Evolutionary conservation across 106 monocot genomes (phyloP).

Genomic region (Platanthera guangdongensis): DNA sequence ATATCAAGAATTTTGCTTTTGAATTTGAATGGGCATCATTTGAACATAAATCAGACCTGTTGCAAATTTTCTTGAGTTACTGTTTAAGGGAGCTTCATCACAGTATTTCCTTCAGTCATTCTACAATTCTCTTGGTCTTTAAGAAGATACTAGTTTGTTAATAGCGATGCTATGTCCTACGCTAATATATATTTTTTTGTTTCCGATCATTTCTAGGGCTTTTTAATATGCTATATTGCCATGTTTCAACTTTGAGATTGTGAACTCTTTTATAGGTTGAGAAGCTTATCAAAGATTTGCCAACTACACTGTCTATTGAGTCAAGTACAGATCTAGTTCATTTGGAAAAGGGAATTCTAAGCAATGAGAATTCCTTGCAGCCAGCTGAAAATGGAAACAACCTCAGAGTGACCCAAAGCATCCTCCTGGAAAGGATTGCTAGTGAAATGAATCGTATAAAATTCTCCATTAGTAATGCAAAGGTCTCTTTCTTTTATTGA

Average conservation of each 20-base stretch:
- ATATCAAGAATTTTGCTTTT: not conserved
- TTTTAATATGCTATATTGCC: not conserved
- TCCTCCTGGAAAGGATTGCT: slow-evolving; percentile 91
- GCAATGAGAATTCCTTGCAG: slow-evolving; percentile 24
- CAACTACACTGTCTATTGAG: slow-evolving; percentile 43
- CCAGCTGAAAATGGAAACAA: slow-evolving; percentile 41
- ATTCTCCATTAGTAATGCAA: slow-evolving; percentile 69
- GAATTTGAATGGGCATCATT: not conserved
- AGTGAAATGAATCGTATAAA: slow-evolving; percentile 97
- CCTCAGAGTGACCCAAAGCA: slow-evolving; percentile 74
- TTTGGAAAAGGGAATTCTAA: slow-evolving; percentile 24
- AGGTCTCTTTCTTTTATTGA: slow-evolving; percentile 40
- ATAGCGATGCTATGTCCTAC: not conserved
- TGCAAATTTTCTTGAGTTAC: not conserved
- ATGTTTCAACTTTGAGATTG: not conserved
- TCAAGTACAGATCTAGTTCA: slow-evolving; percentile 18
- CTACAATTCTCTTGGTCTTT: not conserved
- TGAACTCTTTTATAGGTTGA: slow-evolving; percentile 51
- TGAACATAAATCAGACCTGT: not conserved
- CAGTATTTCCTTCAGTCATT: not conserved
- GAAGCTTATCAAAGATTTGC: slow-evolving; percentile 84
- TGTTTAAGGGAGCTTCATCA: not conserved
- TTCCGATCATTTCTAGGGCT: not conserved
- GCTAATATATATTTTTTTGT: not conserved
- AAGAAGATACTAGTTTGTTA: not conserved